Conservation (phyloP, 768 basidiomycete genomes). For the Mycena galericulata region DNA sequence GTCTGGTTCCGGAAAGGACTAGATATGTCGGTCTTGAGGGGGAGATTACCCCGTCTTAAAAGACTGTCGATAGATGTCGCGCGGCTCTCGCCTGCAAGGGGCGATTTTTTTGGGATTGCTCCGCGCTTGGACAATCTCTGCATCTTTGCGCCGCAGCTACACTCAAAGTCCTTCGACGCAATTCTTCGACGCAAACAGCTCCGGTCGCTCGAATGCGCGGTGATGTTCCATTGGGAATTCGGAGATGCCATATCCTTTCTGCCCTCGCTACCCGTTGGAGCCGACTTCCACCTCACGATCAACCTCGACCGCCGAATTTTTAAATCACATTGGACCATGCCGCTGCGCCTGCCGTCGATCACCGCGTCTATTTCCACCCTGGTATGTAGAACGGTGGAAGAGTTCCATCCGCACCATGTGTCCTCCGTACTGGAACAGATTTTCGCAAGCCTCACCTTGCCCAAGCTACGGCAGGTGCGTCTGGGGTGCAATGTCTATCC, state of each 20-base stretch:
- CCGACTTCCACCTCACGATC: conserved; percentile 4
- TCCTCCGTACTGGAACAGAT: background rate
- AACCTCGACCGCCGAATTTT: conserved; percentile 4
- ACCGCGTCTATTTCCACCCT: conserved; percentile 4
- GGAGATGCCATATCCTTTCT: background rate
- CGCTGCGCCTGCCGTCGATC: background rate
- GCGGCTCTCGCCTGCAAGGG: background rate
- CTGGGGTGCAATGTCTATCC: conserved; percentile 3
- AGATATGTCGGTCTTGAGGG: conserved; percentile 12
- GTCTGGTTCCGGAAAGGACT: conserved; percentile 1
- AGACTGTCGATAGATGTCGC: background rate
- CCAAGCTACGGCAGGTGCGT: background rate
- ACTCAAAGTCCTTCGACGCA: conserved; percentile 1
- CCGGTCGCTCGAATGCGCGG: conserved; percentile 3
- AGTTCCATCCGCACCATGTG: background rate
- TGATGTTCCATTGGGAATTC: background rate
- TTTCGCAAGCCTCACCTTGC: conserved; percentile 7
- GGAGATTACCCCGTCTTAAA: background rate
- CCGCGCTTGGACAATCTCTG: conserved; percentile 7
- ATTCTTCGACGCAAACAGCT: background rate
- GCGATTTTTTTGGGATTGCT: no score
- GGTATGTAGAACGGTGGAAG: background rate
- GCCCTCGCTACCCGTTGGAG: background rate
- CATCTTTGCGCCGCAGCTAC: background rate
- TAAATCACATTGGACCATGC: background rate